These are phyloP conservation scores for Theileria annulata DNA, from an alignment of 169 alveolate species.

Conservation along the genomic window DNA sequence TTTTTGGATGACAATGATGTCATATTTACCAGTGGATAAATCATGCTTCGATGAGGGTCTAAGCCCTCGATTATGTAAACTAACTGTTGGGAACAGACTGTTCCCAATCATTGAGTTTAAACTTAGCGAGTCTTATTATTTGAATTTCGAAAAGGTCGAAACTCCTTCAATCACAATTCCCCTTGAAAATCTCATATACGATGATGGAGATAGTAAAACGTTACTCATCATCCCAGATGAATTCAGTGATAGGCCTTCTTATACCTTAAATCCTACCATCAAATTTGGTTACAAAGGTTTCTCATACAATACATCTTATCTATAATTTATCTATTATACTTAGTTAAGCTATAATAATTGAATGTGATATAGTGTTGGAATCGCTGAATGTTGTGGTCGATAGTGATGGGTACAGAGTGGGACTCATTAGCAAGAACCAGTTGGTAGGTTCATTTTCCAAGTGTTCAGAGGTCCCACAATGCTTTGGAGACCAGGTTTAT, in stretches of 20 bases:
- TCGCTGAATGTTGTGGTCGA: constrained; percentile 71
- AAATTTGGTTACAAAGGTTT: constrained; percentile 70
- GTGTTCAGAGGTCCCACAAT: constrained; percentile 42
- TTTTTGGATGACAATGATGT: constrained; percentile 78
- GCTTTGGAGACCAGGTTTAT: constrained; percentile 73
- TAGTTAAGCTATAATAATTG: too few species aligned
- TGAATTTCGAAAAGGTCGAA: neutral
- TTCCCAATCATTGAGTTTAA: constrained; percentile 65
- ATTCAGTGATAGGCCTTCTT: constrained; percentile 49
- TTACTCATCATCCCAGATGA: constrained; percentile 70
- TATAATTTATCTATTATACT: too few species aligned
- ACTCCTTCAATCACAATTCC: constrained; percentile 32
- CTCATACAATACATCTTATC: too few species aligned
- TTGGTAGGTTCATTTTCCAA: constrained; percentile 37
- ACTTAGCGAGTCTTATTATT: constrained; percentile 12
- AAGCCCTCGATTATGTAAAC: constrained; percentile 46
- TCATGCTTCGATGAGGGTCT: constrained; percentile 58
- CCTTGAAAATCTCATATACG: constrained; percentile 62
- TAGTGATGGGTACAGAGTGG: constrained; percentile 67
- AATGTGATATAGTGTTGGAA: constrained; percentile 69
- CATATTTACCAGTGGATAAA: constrained; percentile 70
- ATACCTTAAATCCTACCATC: constrained; percentile 72
- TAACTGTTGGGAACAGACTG: constrained; percentile 21
- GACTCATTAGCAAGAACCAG: constrained; percentile 63
- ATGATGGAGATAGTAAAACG: constrained; percentile 47